phyloP scores from a whole-genome alignment of 2,329 filamentous ascomycete genomes.

The Sporothrix curviconia region DNA sequence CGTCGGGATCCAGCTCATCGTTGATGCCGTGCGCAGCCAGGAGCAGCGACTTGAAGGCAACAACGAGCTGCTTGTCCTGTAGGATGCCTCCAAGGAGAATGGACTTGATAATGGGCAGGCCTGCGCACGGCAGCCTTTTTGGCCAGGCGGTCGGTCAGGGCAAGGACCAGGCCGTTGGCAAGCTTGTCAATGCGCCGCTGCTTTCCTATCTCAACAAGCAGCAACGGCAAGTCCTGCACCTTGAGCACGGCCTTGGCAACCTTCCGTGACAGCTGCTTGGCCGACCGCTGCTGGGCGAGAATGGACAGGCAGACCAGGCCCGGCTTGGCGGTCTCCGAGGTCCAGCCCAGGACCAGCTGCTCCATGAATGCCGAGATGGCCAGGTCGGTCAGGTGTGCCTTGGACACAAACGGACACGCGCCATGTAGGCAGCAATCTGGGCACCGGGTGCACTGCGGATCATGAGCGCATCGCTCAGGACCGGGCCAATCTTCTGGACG shows the following conservation, averaged over 20 bases:
- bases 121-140: slow-evolving; percentile 53
- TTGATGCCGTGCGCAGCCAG: slow-evolving; percentile 52
- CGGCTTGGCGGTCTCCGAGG: slow-evolving; percentile 61
- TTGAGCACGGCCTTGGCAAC: slow-evolving; percentile 65
- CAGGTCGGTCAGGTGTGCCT: slow-evolving; percentile 70
- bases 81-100: slow-evolving; percentile 56
- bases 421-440: slow-evolving; percentile 85
- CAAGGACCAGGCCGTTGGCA: slow-evolving; percentile 63
- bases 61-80: slow-evolving; percentile 55
- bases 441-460: slow-evolving; percentile 71
- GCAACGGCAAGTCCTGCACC: slow-evolving; percentile 51
- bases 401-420: slow-evolving; percentile 77
- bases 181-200: slow-evolving; percentile 65
- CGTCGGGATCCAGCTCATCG: slow-evolving; percentile 47
- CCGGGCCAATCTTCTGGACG: slow-evolving; percentile 56
- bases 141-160: slow-evolving; percentile 54
- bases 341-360: slow-evolving; percentile 73
- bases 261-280: slow-evolving; percentile 60
- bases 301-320: slow-evolving; percentile 76
- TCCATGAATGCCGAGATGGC: slow-evolving; percentile 87
- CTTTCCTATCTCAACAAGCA: slow-evolving; percentile 55
- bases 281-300: slow-evolving; percentile 70
- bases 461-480: slow-evolving; percentile 71
- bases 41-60: slow-evolving; percentile 60
- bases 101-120: slow-evolving; percentile 53